Base-by-base conservation (phyloP, 228 moss, liverwort and hornwort genomes). In the Sphagnum fallax region DNA sequence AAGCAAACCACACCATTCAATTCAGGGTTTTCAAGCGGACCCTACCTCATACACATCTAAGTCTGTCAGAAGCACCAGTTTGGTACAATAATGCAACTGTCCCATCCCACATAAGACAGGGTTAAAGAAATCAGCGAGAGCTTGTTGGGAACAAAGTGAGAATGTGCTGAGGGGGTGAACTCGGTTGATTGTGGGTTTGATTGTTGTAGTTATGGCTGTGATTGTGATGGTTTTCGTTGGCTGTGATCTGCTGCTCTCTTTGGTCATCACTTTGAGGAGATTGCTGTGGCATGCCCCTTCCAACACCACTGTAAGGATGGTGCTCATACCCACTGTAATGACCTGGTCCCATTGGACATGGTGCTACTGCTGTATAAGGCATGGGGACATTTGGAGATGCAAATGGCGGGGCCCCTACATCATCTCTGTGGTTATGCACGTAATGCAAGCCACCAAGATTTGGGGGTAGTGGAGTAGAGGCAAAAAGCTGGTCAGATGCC, bases 71-170 rank as follows among this genome's bases (percentile, higher is more conserved):
- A 32, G 32, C 32, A 32, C 32, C 32, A 32, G 32, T 32, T 32
- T 32, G 32, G 32, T 32, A 32, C 32, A 32, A 32, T 32, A 32
- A 32, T 32, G 32, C 32, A 32, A 32, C 32, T 32, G 32, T 32
- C 32, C 32, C 3, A 32, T 32, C 32, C 32, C 32, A 32, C 32
- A 32, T 32, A 32, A 32, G 32, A 32, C 32, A 32, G 32, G 32
- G 32, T 32, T 32, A 32, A 32, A 32, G 32, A 8, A 9, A 62
- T 79, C 80, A 87, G 66, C 74, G 76, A 7, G 87, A 83, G 57
- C 76, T 75, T 11, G 87, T 87, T 50, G 97, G 97, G 63, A 98
- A 98, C 69, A 98, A 77, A 63, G 97, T 90, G 52, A 98, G 91
- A 71, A 89, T 72, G n/a, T 88, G 97, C 72, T 87, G 84, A 49